These are phyloP conservation scores for Fraxinus sp. DNA, from an alignment of 305 asterid species.

Conservation along the genomic window DNA sequence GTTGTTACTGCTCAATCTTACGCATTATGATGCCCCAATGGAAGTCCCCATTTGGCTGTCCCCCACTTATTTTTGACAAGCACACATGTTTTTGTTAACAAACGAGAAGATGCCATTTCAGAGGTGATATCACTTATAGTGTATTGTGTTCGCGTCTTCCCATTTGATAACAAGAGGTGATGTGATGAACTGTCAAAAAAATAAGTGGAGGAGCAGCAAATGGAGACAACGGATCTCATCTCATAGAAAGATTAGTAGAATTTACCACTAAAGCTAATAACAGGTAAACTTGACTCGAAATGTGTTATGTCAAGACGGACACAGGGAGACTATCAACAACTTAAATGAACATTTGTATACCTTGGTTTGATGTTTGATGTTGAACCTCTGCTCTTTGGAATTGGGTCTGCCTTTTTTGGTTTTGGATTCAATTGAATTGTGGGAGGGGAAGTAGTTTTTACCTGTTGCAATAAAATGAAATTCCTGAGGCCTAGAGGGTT, in stretches of 20 bases:
- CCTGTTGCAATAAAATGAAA: conserved; percentile 46
- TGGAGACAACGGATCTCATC: not conserved
- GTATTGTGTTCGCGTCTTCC: not conserved
- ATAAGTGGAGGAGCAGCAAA: not conserved
- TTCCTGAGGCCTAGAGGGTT: conserved; percentile 24
- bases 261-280: not conserved
- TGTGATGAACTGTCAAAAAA: not conserved
- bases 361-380: conserved; percentile 70
- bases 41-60: not conserved
- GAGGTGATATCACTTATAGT: not conserved
- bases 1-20: not conserved
- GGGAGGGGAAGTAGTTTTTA: conserved; percentile 33
- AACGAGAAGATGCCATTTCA: not conserved
- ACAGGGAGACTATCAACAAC: conserved; percentile 2
- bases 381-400: conserved; percentile 67
- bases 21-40: not conserved
- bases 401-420: conserved; percentile 50
- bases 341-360: conserved; percentile 38
- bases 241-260: not conserved
- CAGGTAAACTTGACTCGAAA: not conserved
- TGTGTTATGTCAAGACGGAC: not conserved
- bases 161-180: not conserved
- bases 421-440: conserved; percentile 44
- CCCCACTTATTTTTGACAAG: not conserved
- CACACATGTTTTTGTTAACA: not conserved